phyloP scores from a whole-genome alignment of 2,329 filamentous ascomycete species.

The Fusarium solani-melongenae region DNA sequence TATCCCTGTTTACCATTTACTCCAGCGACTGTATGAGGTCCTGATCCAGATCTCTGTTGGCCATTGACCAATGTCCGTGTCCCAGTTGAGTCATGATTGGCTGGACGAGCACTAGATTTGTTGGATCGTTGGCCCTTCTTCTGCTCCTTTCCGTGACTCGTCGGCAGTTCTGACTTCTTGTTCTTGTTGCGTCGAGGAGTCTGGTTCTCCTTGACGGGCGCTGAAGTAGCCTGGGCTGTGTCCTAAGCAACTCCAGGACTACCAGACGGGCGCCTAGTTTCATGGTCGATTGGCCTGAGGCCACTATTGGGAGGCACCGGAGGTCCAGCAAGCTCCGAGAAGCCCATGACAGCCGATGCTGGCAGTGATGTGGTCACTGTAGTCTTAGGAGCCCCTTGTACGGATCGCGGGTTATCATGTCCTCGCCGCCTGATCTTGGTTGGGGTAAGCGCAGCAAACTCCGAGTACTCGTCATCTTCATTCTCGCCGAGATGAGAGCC shows the following conservation, averaged over 20 bases:
- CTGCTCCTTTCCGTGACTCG: constrained; percentile 3
- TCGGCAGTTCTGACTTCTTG: constrained; percentile 1
- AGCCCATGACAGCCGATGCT: constrained; percentile 30
- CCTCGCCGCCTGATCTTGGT: constrained; percentile 26
- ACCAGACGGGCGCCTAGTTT: constrained; percentile 8
- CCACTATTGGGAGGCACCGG: background rate
- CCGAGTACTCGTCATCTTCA: constrained; percentile 10
- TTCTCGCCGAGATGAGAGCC: background rate
- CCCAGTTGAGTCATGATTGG: background rate
- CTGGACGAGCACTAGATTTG: background rate
- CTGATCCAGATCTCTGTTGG: background rate
- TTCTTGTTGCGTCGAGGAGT: background rate
- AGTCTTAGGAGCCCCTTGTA: constrained; percentile 7
- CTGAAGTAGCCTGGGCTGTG: constrained; percentile 26
- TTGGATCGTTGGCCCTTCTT: constrained; percentile 6
- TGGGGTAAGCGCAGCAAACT: constrained; percentile 29
- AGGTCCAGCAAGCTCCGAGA: constrained; percentile 25
- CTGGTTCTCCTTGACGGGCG: constrained; percentile 5
- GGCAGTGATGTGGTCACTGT: constrained; percentile 38
- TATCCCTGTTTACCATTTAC: background rate
- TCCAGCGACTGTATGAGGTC: background rate
- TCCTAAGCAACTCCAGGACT: constrained; percentile 37
- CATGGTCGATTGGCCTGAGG: background rate
- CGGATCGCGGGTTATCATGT: constrained; percentile 24
- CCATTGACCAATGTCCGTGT: background rate